Percentiles rank a stretch among this genome's conserved stretches.
These are phyloP conservation scores for Cercospora sojina DNA, from an alignment of 2,329 filamentous ascomycete genomes.

Conservation along the genomic window DNA sequence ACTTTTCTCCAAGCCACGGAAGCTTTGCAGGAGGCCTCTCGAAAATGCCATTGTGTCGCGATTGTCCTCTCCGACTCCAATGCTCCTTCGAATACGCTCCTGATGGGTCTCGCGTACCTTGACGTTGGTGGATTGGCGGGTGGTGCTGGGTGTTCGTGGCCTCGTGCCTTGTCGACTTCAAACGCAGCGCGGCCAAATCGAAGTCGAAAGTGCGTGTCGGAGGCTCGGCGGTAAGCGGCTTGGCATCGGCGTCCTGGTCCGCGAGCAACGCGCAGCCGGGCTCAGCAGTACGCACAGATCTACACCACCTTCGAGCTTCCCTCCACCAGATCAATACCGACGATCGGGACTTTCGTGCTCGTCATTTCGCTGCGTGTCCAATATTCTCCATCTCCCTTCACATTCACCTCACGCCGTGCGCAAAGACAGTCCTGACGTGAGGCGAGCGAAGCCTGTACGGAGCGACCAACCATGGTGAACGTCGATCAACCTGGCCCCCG, in stretches of 20 bases:
- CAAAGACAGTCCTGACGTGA: not conserved
- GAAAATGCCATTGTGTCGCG: conserved; percentile 5
- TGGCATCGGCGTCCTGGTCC: not conserved
- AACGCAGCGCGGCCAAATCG: conserved; percentile 5
- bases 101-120: conserved; percentile 29
- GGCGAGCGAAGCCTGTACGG: not conserved
- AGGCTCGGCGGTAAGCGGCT: conserved; percentile 7
- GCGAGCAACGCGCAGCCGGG: not conserved
- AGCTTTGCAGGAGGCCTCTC: conserved; percentile 4
- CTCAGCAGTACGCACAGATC: not conserved
- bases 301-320: not conserved
- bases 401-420: not conserved
- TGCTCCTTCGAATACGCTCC: conserved; percentile 6
- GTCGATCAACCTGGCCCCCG: not conserved
- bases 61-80: conserved; percentile 6
- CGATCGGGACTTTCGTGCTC: not conserved
- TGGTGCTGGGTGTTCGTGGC: conserved; percentile 23
- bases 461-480: not conserved
- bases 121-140: conserved; percentile 25
- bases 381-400: not conserved
- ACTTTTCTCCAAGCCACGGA: conserved; percentile 1
- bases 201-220: conserved; percentile 7
- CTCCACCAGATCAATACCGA: not conserved
- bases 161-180: conserved; percentile 20
- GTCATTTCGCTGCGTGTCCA: not conserved